Conservation (phyloP, 306 rosid genomes). For the Lablab purpureus region DNA sequence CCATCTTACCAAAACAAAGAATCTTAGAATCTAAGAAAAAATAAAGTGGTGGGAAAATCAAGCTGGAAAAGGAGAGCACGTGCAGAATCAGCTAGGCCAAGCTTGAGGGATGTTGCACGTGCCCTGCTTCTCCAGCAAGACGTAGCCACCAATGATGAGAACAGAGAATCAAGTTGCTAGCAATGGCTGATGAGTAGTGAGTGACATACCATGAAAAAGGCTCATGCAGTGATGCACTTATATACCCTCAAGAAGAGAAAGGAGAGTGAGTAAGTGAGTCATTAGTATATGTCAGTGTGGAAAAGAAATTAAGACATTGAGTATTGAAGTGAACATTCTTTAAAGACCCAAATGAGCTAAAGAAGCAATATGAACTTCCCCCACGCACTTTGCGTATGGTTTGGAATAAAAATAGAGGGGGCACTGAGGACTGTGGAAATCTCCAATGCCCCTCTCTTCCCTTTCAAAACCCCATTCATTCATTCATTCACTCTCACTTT, state of each 20-base stretch:
- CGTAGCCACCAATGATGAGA: constrained; percentile 56
- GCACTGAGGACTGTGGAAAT: not conserved
- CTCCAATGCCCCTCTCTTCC: not conserved
- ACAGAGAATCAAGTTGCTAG: not conserved
- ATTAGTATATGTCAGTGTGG: not conserved
- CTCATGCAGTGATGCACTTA: constrained; percentile 53
- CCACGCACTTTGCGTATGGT: constrained; percentile 32
- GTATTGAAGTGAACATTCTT: constrained; percentile 76
- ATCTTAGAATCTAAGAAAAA: not conserved
- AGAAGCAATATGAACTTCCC: constrained; percentile 49
- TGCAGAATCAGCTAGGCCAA: constrained; percentile 52
- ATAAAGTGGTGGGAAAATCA: constrained; percentile 63
- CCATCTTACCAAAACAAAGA: not conserved
- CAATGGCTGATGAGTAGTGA: constrained; percentile 18
- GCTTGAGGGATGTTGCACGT: constrained; percentile 66
- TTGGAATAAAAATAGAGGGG: constrained; percentile 16
- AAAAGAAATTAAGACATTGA: constrained; percentile 62
- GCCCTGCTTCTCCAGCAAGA: constrained; percentile 99
- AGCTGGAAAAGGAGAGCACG: constrained; percentile 99
- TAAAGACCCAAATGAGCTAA: constrained; percentile 51
- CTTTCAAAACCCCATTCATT: not conserved
- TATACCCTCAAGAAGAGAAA: constrained; percentile 30
- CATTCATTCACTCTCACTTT: not conserved
- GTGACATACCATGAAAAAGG: constrained; percentile 34
- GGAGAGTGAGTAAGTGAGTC: not conserved